Percentiles rank a stretch among this genome's conserved stretches.
Conservation (phyloP, 441 rosid genomes). For the Pelargonium cotyledonis region DNA sequence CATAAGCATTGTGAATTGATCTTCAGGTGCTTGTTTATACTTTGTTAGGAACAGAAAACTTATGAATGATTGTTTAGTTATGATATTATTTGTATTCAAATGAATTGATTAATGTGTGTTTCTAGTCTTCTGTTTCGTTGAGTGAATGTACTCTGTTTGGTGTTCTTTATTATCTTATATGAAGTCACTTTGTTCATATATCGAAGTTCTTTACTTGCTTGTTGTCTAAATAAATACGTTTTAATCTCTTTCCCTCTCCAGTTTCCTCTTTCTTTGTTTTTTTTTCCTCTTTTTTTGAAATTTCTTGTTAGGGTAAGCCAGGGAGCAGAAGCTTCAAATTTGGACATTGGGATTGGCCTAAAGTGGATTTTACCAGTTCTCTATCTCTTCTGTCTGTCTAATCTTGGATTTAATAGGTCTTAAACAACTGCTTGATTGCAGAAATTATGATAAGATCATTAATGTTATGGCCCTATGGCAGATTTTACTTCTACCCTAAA, state of each 20-base stretch:
- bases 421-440: too few relatives aligned
- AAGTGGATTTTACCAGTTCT: too few relatives aligned
- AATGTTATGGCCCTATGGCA: too few relatives aligned
- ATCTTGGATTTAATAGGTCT: too few relatives aligned
- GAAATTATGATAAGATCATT: too few relatives aligned
- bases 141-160: not conserved
- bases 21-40: not conserved
- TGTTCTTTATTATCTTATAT: too few relatives aligned
- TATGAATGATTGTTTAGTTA: not conserved
- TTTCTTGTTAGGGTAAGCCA: conserved; percentile 9
- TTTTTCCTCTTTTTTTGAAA: not conserved
- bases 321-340: not conserved
- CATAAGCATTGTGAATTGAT: not conserved
- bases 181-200: not conserved
- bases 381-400: too few relatives aligned
- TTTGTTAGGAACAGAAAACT: not conserved
- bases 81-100: not conserved
- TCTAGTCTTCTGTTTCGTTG: not conserved
- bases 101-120: not conserved
- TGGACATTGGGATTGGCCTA: too few relatives aligned
- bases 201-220: not conserved
- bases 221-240: not conserved
- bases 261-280: not conserved
- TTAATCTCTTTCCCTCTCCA: not conserved
- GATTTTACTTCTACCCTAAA: too few relatives aligned